Percentiles rank a stretch among this genome's conserved stretches.
Conservation (phyloP, 108 stramenopile species). For the Pseudonitzschia pungens region DNA sequence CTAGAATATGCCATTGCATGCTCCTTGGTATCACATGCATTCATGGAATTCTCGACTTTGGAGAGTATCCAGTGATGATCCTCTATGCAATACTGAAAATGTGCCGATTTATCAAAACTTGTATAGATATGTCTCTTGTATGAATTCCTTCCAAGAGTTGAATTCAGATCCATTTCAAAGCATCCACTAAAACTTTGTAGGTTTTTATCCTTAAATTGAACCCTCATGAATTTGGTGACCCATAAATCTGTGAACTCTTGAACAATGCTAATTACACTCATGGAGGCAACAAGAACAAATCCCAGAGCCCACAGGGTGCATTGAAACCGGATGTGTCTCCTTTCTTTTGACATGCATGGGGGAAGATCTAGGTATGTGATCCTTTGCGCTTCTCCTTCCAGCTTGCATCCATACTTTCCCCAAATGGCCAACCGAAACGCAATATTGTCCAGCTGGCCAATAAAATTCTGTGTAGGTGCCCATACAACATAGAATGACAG, state of each 20-base stretch:
- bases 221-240: background rate
- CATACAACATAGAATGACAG: too few relatives aligned
- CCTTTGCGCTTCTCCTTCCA: slow-evolving; percentile 16
- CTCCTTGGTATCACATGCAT: too few relatives aligned
- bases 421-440: slow-evolving; percentile 4
- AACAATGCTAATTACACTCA: background rate
- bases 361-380: background rate
- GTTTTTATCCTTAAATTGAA: background rate
- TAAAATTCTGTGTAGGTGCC: slow-evolving; percentile 26
- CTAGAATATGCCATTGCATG: too few relatives aligned
- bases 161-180: background rate
- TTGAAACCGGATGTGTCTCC: background rate
- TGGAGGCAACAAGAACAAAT: background rate
- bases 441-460: slow-evolving; percentile 15
- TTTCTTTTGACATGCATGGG: background rate
- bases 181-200: background rate
- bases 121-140: background rate
- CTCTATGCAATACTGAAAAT: background rate
- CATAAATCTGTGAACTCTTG: background rate
- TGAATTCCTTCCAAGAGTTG: background rate
- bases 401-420: slow-evolving; percentile 9
- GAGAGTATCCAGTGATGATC: too few relatives aligned
- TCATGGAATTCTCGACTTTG: too few relatives aligned
- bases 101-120: background rate
- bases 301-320: background rate